Conservation (phyloP, 306 rosid genomes). For the Sicyos baderoa region DNA sequence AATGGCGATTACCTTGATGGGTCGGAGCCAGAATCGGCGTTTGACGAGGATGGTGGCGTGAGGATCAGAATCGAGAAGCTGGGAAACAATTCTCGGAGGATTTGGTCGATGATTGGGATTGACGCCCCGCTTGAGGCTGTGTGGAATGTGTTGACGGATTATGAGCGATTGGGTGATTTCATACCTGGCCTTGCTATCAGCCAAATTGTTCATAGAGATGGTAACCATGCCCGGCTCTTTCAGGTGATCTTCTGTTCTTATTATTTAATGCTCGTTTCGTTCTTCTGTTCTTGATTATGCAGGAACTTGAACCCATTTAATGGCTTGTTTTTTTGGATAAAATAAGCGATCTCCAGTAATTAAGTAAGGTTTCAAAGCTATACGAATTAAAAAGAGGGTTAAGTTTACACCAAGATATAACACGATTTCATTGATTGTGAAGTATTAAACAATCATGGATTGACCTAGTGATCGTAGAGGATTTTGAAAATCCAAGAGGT, state of each 20-base stretch:
- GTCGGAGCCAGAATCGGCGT: slow-evolving; percentile 8
- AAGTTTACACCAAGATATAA: too few relatives aligned
- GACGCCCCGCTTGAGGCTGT: slow-evolving; percentile 44
- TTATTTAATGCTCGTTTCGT: not conserved
- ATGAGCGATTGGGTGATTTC: slow-evolving; percentile 68
- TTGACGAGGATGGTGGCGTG: slow-evolving; percentile 36
- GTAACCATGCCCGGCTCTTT: slow-evolving; percentile 55
- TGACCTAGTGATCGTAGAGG: too few relatives aligned
- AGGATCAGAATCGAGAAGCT: slow-evolving; percentile 42
- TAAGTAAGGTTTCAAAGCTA: too few relatives aligned
- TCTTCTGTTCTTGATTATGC: not conserved
- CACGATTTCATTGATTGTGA: too few relatives aligned
- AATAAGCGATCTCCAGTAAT: too few relatives aligned
- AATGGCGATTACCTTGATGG: slow-evolving; percentile 4
- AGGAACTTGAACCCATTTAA: not conserved
- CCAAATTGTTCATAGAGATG: slow-evolving; percentile 41
- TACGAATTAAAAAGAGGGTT: too few relatives aligned
- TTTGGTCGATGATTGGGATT: slow-evolving; percentile 44
- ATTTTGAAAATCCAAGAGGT: too few relatives aligned
- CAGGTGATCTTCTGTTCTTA: slow-evolving; percentile 32
- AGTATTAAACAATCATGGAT: too few relatives aligned
- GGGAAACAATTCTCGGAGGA: slow-evolving; percentile 54
- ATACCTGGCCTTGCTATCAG: slow-evolving; percentile 75
- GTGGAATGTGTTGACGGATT: slow-evolving; percentile 75
- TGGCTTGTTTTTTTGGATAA: too few relatives aligned